Percentiles rank a stretch among this genome's conserved stretches.
Conservation (phyloP, 2,329 filamentous ascomycete genomes). For the Raffaelea ambrosiae region DNA sequence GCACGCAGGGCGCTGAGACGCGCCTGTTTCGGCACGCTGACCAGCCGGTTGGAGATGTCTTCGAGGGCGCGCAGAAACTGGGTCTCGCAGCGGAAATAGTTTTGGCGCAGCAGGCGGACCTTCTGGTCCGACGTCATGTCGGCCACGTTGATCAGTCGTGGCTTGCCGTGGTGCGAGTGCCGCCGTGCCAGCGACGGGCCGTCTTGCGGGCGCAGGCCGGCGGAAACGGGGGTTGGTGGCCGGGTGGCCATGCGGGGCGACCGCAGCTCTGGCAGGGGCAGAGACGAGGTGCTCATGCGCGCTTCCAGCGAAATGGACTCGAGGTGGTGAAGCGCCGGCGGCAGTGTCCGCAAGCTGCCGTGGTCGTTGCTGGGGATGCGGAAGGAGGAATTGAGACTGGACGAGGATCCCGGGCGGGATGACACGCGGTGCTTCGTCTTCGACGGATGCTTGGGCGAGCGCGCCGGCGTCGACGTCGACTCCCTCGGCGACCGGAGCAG, state of each 20-base stretch:
- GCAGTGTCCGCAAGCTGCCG: neutral
- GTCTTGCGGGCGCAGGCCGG: conserved; percentile 34
- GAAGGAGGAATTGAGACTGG: conserved; percentile 6
- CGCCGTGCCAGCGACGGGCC: conserved; percentile 36
- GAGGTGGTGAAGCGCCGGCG: conserved; percentile 24
- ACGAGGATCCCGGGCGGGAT: conserved; percentile 12
- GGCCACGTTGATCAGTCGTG: conserved; percentile 48
- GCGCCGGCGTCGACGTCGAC: neutral
- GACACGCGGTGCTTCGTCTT: conserved; percentile 7
- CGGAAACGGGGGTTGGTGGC: conserved; percentile 50
- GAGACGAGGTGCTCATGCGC: conserved; percentile 58
- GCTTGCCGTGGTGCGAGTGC: conserved; percentile 45
- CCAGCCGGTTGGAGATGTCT: conserved; percentile 76
- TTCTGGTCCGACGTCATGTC: conserved; percentile 59
- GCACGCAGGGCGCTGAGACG: conserved; percentile 73
- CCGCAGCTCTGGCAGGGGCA: conserved; percentile 53
- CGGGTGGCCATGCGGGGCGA: conserved; percentile 44
- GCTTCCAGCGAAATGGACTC: conserved; percentile 49
- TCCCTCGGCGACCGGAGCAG: conserved; percentile 5
- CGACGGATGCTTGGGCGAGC: conserved; percentile 3
- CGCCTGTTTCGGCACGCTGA: conserved; percentile 72
- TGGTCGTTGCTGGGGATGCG: neutral
- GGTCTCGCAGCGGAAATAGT: conserved; percentile 76
- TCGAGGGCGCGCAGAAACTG: conserved; percentile 74
- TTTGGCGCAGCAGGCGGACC: conserved; percentile 63